These are phyloP conservation scores for Cicer judaicum DNA, from an alignment of 306 rosid species.

Conservation along the genomic window DNA sequence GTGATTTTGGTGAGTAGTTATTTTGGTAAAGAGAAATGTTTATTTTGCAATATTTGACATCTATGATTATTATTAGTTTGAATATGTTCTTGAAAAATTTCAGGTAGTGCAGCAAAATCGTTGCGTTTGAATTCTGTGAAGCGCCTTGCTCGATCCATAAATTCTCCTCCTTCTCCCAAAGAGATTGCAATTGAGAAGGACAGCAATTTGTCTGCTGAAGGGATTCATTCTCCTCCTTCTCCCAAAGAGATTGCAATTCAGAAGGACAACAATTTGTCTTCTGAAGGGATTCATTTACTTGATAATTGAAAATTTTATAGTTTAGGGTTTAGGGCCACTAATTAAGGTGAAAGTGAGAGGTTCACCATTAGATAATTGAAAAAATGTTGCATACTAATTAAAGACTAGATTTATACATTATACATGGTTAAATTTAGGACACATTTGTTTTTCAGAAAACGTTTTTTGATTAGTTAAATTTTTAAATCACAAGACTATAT, in stretches of 20 bases:
- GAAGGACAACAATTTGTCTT: slow-evolving; percentile 30
- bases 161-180: slow-evolving; percentile 22
- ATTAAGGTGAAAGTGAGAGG: slow-evolving; percentile 40
- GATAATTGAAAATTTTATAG: slow-evolving; percentile 24
- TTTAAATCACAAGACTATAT: not conserved
- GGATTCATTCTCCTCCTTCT: slow-evolving; percentile 34
- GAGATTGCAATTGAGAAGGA: slow-evolving; percentile 39
- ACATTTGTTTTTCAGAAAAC: not conserved
- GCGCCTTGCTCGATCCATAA: slow-evolving; percentile 62
- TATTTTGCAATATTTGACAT: not conserved
- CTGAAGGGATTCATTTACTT: slow-evolving; percentile 38
- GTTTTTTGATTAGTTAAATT: not conserved
- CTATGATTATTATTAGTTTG: not conserved
- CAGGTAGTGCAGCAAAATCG: slow-evolving; percentile 49
- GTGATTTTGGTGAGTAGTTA: slow-evolving; percentile 52
- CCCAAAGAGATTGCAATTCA: slow-evolving; percentile 38
- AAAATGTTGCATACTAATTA: slow-evolving; percentile 9
- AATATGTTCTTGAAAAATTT: slow-evolving; percentile 29
- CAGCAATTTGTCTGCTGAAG: slow-evolving; percentile 35
- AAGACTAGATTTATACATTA: not conserved
- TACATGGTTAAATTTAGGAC: not conserved
- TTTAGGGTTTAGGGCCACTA: slow-evolving; percentile 4
- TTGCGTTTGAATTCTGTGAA: slow-evolving; percentile 68
- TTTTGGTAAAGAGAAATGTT: slow-evolving; percentile 6
- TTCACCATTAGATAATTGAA: slow-evolving; percentile 34